These are phyloP conservation scores for Radiomyces spectabilis DNA, from an alignment of 192 early-diverging fungal genomes.

Conservation along the genomic window DNA sequence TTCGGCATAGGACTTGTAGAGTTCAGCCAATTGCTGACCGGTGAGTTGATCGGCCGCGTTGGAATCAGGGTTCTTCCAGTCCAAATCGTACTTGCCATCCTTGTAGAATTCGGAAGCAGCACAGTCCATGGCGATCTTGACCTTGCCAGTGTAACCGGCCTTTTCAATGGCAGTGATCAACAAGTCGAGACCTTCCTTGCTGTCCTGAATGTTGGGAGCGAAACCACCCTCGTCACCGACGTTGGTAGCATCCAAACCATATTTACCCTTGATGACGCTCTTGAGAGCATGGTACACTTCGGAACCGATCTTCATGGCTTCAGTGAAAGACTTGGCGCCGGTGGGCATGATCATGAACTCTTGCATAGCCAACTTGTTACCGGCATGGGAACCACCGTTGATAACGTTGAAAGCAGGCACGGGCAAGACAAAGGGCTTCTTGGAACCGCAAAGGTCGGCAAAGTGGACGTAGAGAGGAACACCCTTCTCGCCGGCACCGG, in stretches of 20 bases:
- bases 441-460: constrained; percentile 79
- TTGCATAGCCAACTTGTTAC: constrained; percentile 99
- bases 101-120: constrained; percentile 99
- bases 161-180: constrained; percentile 82
- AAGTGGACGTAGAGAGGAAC: constrained; percentile 95
- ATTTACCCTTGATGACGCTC: constrained; percentile 97
- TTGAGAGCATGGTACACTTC: constrained; percentile 97
- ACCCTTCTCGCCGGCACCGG: constrained; percentile 90
- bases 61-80: constrained; percentile 92
- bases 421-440: constrained; percentile 85
- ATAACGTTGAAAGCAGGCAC: constrained; percentile 98
- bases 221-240: constrained; percentile 99
- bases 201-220: constrained; percentile 98
- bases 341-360: constrained; percentile 99
- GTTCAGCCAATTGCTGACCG: constrained; percentile 72
- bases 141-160: constrained; percentile 95
- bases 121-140: constrained; percentile 95
- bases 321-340: constrained; percentile 84
- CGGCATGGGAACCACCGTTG: constrained; percentile 98
- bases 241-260: constrained; percentile 97
- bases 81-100: constrained; percentile 95
- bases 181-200: constrained; percentile 92
- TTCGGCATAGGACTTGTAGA: constrained; percentile 74
- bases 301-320: constrained; percentile 96
- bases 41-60: constrained; percentile 66